phyloP scores from a whole-genome alignment of 1,284 basidiomycete species.

The Psilocybe mexicana region DNA sequence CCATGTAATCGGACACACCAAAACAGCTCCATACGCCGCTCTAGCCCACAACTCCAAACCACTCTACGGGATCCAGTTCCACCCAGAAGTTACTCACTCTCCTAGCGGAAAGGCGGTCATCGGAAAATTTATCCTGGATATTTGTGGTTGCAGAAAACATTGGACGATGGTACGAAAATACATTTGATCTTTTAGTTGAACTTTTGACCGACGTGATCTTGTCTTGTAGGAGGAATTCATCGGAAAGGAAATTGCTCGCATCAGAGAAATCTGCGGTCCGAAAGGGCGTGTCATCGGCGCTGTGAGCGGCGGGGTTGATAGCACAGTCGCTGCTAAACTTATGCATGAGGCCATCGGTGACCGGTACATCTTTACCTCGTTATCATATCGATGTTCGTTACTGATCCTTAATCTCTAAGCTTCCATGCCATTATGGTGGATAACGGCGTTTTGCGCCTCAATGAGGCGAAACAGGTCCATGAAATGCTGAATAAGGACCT shows the following conservation, averaged over 20 bases:
- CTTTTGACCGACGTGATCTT: conserved; percentile 2
- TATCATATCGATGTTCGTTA: conserved; percentile 7
- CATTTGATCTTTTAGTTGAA: conserved; percentile 5
- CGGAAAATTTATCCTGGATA: conserved; percentile 81
- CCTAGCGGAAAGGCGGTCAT: conserved; percentile 91
- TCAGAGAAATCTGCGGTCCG: conserved; percentile 92
- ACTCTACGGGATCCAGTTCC: conserved; percentile 98
- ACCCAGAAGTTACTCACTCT: conserved; percentile 98
- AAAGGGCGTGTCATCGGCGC: conserved; percentile 97
- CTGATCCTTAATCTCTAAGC: conserved; percentile 38
- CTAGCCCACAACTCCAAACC: conserved; percentile 90
- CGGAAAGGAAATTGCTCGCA: conserved; percentile 94
- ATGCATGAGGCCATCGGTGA: conserved; percentile 99
- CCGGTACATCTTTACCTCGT: conserved; percentile 50
- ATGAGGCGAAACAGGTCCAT: conserved; percentile 94
- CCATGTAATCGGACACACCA: conserved; percentile 86
- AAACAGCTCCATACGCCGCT: conserved; percentile 90
- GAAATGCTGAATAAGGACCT: conserved; percentile 93
- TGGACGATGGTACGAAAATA: conserved; percentile 87
- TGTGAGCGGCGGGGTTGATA: conserved; percentile 97
- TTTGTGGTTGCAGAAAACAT: conserved; percentile 81
- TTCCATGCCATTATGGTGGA: conserved; percentile 99
- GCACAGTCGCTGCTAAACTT: conserved; percentile 96
- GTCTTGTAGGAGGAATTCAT: conserved; percentile 89
- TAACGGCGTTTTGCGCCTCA: conserved; percentile 93